Evolutionary conservation across 1,284 basidiomycete genomes (phyloP), one percentile per base, ranked within the genome.

Genomic region (Lentinus polychrous): DNA sequence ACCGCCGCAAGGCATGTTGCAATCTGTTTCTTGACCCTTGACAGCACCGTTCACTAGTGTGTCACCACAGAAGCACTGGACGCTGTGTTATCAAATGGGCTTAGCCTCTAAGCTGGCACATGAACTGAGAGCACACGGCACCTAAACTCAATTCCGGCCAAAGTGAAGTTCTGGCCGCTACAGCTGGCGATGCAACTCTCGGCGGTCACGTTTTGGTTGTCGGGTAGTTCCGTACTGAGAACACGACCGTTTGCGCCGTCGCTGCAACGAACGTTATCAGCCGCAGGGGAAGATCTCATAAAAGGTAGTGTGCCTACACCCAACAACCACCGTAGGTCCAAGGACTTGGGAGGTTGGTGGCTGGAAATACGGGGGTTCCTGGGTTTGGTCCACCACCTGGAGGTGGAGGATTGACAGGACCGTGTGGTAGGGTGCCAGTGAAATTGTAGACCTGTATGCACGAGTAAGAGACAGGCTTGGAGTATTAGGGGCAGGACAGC

Each of bases 1-100:
- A 11, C 81, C 86, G 23, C 73, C 74, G 52, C 86, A 89, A 2
- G 68, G 73, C 79, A 82, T 83, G 60, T 75, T 76, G 56, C 86
- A 90, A 43, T 74, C 73, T 18, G 69, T 61, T 0, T 74, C 74
- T 0, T 64, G 52, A 1, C 73, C 74, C n/a, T 59, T 35, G 1
- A 71, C 72, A 14, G 79, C 82, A 14, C 81, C 85, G 41, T 78
- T 72, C 17, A 82, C 69, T 34, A 87, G 59, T 18, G 67, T 64
- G 52, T 81, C 69, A 7, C 81, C 82, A 55, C 86, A 89, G 66
- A 79, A 60, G 66, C 83, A 88, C 65, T 78, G 75, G 1, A 63
- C 61, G 31, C 40, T 32, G 32, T 18, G 15, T 20, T 27, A 27
- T 31, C 17, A 32, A 39, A 24, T 44, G 4, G n/a, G n/a, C n/a